Percentiles rank a stretch among this genome's conserved stretches.
Conservation (phyloP, 768 basidiomycete genomes). For the Brasilioporus rufonigricans region DNA sequence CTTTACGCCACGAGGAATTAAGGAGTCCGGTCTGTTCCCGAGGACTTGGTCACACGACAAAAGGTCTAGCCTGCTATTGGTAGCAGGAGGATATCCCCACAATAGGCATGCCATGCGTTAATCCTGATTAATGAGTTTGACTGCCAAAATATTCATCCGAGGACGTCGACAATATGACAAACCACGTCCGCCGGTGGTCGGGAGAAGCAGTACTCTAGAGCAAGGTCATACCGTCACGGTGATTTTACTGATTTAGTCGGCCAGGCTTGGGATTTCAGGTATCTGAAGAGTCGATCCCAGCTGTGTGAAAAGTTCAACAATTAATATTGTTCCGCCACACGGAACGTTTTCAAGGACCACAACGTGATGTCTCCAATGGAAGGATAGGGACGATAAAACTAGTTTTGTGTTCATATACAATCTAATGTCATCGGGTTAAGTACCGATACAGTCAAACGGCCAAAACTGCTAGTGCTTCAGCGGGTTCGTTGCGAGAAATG, state of each 20-base stretch:
- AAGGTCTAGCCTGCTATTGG: neutral
- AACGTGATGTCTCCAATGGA: no score
- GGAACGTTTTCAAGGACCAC: no score
- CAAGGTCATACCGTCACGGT: neutral
- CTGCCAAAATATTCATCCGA: neutral
- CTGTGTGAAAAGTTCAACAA: neutral
- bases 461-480: conserved; percentile 19
- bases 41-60: neutral
- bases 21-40: neutral
- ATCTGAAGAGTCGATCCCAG: neutral
- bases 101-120: neutral
- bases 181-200: neutral
- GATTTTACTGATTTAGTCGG: neutral
- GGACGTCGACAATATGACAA: neutral
- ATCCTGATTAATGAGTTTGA: neutral
- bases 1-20: neutral
- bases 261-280: no score
- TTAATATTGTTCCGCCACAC: no score
- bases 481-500: conserved; percentile 21
- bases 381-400: no score
- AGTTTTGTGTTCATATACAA: no score
- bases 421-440: neutral
- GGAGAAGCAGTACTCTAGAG: neutral
- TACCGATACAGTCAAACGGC: conserved; percentile 7
- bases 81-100: neutral